Evolutionary conservation across 495 filamentous ascomycete genomes (phyloP).

Genomic region (Neurospora africana): DNA sequence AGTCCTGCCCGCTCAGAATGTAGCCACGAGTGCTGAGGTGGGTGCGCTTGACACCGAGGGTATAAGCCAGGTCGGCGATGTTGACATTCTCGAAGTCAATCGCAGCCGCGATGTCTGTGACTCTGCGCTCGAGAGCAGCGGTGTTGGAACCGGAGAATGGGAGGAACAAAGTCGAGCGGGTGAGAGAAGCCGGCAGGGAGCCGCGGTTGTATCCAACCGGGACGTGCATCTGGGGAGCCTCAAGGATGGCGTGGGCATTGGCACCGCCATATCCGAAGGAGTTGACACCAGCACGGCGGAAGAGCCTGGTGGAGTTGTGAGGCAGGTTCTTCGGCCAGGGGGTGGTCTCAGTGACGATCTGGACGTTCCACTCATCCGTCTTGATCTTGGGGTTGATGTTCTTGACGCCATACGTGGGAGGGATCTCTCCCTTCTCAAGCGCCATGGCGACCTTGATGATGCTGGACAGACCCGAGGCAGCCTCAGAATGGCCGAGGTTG

Average conservation of each 20-base stretch:
- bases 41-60: slow-evolving; percentile 21
- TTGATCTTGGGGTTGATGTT: slow-evolving; percentile 36
- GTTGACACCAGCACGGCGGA: slow-evolving; percentile 40
- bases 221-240: slow-evolving; percentile 18
- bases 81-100: slow-evolving; percentile 3
- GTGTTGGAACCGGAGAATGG: slow-evolving; percentile 4
- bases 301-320: slow-evolving; percentile 3
- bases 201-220: neutral
- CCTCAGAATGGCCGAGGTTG: slow-evolving; percentile 48
- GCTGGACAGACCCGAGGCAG: slow-evolving; percentile 37
- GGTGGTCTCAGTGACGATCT: slow-evolving; percentile 17
- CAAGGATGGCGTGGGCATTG: slow-evolving; percentile 48
- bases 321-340: slow-evolving; percentile 15
- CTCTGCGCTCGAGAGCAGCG: neutral
- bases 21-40: slow-evolving; percentile 5
- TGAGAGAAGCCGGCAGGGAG: neutral
- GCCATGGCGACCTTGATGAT: slow-evolving; percentile 43
- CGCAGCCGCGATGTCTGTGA: neutral
- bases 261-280: slow-evolving; percentile 51
- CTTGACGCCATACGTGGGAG: slow-evolving; percentile 33
- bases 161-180: neutral
- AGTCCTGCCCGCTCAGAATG: slow-evolving; percentile 1
- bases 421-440: slow-evolving; percentile 39
- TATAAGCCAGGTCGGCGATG: slow-evolving; percentile 20
- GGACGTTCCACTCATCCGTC: slow-evolving; percentile 15